Base-by-base conservation (phyloP, 1,284 basidiomycete genomes). In the Cutaneotrichosporon sp. region DNA sequence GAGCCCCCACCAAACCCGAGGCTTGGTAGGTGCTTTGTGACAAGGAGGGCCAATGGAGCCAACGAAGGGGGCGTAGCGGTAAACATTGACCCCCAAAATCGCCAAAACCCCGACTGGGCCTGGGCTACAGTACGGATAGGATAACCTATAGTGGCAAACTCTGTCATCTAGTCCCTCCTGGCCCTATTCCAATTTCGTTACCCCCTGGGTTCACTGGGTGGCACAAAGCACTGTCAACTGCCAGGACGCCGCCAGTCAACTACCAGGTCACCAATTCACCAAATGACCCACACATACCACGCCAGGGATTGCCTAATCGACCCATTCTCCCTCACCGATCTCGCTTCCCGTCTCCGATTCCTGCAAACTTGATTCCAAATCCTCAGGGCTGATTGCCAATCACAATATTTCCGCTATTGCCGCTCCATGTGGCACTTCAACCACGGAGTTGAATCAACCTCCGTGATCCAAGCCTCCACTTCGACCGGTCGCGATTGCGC, bases 291-390 rank as follows among this genome's bases (percentile, higher is more conserved):
- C 42, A 46, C 42, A 46, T 46, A 46, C 42, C 42, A 46, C 42
- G 42, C 42, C 42, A 46, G 42, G 18, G 42, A 46, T 46, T 46
- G 42, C 42, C 16, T 18, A 46, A 46, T 46, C 18, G 42, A 46
- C 42, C 18, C 18, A n/a, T 46, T 46, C 18, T 18, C 5, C n/a
- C 42, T 46, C 7, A 18, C 42, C 42, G 8, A 8, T 46, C 42
- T 46, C 42, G 42, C 42, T n/a, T n/a, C 18, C 42, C 18, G 42
- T 46, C 42, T 46, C 42, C 42, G 42, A 46, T 46, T 46, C 42
- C 42, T 5, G 18, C 42, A 16, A 46, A 2, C 42, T 7, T 18
- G n/a, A n/a, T n/a, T n/a, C 16, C 14, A 46, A 46, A 18, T 46
- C 5, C 16, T 18, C 42, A 8, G 18, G 0, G 5, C 5, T 7